A percentile compares a stretch with the other conserved stretches of the same genome.
phyloP scores from a whole-genome alignment of 1,284 basidiomycete genomes.

The Ceratobasidium sp. region DNA sequence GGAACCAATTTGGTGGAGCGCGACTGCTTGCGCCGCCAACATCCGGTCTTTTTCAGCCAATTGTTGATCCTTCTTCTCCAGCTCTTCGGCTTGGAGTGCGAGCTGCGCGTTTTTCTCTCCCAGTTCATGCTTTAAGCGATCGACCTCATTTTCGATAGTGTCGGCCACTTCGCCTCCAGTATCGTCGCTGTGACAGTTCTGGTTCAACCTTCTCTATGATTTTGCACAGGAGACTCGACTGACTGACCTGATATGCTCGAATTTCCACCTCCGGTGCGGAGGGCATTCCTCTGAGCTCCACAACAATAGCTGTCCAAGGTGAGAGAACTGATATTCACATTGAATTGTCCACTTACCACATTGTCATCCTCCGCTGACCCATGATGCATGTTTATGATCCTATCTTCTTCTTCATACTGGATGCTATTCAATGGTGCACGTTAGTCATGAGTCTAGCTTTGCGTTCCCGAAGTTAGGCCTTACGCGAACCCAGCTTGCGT shows the following conservation, averaged over 20 bases:
- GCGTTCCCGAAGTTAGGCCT: not conserved
- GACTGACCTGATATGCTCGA: constrained; percentile 4
- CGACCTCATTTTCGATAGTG: constrained; percentile 5
- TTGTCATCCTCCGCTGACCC: not conserved
- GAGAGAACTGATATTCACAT: not conserved
- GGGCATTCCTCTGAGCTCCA: not conserved
- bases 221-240: not conserved
- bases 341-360: not conserved
- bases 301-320: not conserved
- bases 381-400: not conserved
- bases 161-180: constrained; percentile 20
- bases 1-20: not conserved
- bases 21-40: not conserved
- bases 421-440: not conserved
- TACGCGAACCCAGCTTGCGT: not conserved
- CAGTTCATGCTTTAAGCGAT: not conserved
- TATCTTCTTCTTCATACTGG: not conserved
- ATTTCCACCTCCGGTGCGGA: not conserved
- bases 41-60: not conserved
- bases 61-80: constrained; percentile 7
- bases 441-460: not conserved
- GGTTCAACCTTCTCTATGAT: not conserved
- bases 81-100: not conserved
- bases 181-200: not conserved
- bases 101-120: not conserved